A percentile compares a stretch with the other conserved stretches of the same genome.
Conservation (phyloP, 2,329 filamentous ascomycete species). For the Ophioceras dolichostomum region DNA sequence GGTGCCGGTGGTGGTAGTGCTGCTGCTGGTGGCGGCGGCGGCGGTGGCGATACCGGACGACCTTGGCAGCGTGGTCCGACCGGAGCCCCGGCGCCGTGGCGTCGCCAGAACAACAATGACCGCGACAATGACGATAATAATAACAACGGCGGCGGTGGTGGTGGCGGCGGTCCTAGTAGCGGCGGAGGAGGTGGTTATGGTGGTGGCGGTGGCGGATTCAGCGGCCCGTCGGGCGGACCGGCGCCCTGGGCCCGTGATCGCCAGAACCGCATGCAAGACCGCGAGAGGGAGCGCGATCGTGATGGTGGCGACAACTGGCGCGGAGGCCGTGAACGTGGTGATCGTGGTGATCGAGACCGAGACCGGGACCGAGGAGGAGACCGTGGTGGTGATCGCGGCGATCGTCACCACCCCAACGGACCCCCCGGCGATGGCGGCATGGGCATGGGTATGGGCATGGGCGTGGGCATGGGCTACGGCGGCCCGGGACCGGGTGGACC, state of each 20-base stretch:
- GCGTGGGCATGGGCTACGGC: too few species aligned
- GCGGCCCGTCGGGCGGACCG: constrained; percentile 28
- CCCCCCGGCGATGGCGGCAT: constrained; percentile 17
- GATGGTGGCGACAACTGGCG: constrained; percentile 26
- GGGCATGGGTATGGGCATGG: too few species aligned
- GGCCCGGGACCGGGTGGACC: too few species aligned
- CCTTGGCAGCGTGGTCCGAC: constrained; percentile 85
- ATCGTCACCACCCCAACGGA: neutral
- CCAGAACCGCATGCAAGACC: constrained; percentile 30
- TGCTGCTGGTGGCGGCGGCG: neutral
- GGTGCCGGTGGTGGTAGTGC: constrained; percentile 25
- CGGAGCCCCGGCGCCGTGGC: constrained; percentile 76
- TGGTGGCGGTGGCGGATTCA: constrained; percentile 16
- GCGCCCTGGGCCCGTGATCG: constrained; percentile 54
- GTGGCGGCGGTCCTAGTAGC: neutral
- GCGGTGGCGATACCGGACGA: constrained; percentile 39
- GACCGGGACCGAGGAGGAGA: constrained; percentile 2
- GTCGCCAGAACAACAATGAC: constrained; percentile 35
- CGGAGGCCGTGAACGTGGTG: constrained; percentile 4
- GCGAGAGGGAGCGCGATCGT: constrained; percentile 15
- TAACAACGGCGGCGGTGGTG: constrained; percentile 16
- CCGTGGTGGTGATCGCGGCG: constrained; percentile 6
- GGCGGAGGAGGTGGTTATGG: neutral
- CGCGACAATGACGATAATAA: constrained; percentile 27
- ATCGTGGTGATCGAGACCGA: constrained; percentile 1